phyloP scores from a whole-genome alignment of 164 flowering plant genomes.

The Cinnamomum chago region DNA sequence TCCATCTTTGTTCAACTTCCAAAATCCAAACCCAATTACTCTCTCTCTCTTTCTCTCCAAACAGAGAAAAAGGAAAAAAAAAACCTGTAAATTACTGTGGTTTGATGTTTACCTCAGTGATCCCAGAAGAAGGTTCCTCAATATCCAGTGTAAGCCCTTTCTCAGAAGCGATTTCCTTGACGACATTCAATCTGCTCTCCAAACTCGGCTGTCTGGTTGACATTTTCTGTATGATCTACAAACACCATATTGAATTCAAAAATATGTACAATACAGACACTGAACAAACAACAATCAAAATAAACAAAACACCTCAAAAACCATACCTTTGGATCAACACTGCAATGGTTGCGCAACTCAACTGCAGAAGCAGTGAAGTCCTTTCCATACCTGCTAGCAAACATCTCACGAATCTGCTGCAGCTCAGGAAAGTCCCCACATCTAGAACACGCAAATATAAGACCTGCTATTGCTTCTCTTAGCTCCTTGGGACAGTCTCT shows the following conservation, averaged over 20 bases:
- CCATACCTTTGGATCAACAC: conserved; percentile 58
- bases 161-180: conserved; percentile 69
- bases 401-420: conserved; percentile 53
- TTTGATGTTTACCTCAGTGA: not conserved
- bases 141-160: conserved; percentile 42
- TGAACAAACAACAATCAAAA: not conserved
- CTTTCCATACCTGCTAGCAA: conserved; percentile 61
- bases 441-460: conserved; percentile 72
- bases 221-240: conserved; percentile 73
- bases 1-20: not conserved
- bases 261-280: too few species aligned
- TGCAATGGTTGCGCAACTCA: conserved; percentile 69
- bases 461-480: conserved; percentile 55
- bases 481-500: conserved; percentile 84
- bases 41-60: not conserved
- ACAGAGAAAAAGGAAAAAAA: too few species aligned
- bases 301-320: not conserved
- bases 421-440: conserved; percentile 90
- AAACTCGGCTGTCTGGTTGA: conserved; percentile 61
- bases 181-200: conserved; percentile 57
- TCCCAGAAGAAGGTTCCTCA: conserved; percentile 21
- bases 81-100: too few species aligned
- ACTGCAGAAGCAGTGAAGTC: conserved; percentile 61
- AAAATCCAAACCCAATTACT: not conserved
- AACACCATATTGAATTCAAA: not conserved